Percentiles rank a stretch among this genome's conserved stretches.
Conservation (phyloP, 305 asterid species). For the Fraxinus floribunda region DNA sequence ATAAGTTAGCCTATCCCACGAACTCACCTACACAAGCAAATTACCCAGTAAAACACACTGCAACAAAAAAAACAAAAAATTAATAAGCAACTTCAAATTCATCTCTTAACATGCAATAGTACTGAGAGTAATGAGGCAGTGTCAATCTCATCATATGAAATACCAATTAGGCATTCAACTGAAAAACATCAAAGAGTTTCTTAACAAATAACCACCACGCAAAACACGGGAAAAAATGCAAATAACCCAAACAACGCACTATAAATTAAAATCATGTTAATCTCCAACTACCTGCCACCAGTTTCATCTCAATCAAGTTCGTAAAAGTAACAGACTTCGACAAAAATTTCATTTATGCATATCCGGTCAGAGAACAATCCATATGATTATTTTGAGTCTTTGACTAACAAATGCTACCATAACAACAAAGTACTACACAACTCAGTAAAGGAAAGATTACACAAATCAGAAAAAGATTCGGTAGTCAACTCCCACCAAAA, state of each 20-base stretch:
- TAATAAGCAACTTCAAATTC: not conserved
- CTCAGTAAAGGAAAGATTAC: not conserved
- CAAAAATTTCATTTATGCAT: not conserved
- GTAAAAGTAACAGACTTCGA: not conserved
- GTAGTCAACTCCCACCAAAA: not conserved
- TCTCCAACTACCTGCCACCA: not conserved
- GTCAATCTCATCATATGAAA: not conserved
- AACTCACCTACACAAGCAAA: conserved; percentile 2
- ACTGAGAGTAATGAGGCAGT: not conserved
- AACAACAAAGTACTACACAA: not conserved
- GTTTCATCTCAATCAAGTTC: not conserved
- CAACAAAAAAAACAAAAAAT: not conserved
- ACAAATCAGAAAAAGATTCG: not conserved
- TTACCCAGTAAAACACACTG: not conserved
- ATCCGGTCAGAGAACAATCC: not conserved
- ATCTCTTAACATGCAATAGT: not conserved
- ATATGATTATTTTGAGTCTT: not conserved
- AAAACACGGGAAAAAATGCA: not conserved
- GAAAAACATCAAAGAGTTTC: not conserved
- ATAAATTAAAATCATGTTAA: not conserved
- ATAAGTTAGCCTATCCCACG: not conserved
- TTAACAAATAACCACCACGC: not conserved
- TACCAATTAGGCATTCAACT: not conserved
- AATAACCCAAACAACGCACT: not conserved
- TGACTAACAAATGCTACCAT: not conserved